phyloP scores from a whole-genome alignment of 176 grass and related monocot species.

The Oryza coarctata region DNA sequence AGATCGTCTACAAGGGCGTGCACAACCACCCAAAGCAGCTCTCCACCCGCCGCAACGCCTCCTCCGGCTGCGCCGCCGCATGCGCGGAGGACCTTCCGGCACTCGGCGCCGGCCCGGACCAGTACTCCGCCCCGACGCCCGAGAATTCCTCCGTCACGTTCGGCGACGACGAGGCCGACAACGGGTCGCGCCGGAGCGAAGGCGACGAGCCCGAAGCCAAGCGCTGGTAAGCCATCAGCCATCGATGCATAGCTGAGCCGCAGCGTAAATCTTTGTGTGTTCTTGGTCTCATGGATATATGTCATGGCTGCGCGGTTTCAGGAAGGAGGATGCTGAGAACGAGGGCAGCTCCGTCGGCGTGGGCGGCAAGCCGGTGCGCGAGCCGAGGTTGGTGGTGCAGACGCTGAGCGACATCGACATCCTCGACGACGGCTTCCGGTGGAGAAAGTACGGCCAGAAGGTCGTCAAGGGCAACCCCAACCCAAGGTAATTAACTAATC shows the following conservation, averaged over 20 bases:
- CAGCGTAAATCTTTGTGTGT: neutral
- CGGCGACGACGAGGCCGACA: conserved; percentile 61
- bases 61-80: neutral
- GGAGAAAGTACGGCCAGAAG: conserved; percentile 81
- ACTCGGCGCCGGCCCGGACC: neutral
- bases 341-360: conserved; percentile 39
- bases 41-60: conserved; percentile 53
- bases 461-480: conserved; percentile 77
- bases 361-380: conserved; percentile 47
- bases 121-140: conserved; percentile 42
- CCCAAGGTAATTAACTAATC: conserved; percentile 30
- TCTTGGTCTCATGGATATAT: neutral
- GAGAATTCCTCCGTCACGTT: conserved; percentile 67
- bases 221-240: conserved; percentile 41
- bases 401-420: conserved; percentile 79
- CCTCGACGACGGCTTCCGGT: conserved; percentile 68
- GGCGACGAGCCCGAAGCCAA: conserved; percentile 52
- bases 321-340: conserved; percentile 49
- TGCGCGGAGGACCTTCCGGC: neutral
- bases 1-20: conserved; percentile 88
- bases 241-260: neutral
- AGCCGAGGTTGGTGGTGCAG: conserved; percentile 70
- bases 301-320: neutral
- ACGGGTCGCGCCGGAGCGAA: conserved; percentile 37
- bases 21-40: conserved; percentile 87